Evolutionary conservation across 2,329 filamentous ascomycete genomes (phyloP), one percentile per base, ranked within the genome.

Genomic region (Aspergillus cejpii): DNA sequence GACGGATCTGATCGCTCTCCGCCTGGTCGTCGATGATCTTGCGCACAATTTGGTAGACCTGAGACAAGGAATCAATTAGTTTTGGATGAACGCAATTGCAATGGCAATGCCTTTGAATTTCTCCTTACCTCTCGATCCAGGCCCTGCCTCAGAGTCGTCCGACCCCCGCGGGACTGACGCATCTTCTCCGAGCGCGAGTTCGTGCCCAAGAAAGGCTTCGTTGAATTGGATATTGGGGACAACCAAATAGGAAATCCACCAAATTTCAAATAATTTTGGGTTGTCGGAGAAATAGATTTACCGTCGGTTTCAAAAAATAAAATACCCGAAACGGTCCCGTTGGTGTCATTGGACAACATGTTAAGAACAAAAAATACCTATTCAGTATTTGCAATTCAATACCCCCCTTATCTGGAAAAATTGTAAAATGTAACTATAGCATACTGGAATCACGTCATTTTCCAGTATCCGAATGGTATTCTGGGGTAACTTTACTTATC

Each of bases 11-110:
- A 14, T 64, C 65, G 44, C 72, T 72, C 38, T 74, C 74, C n/a
- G 68, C 66, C 52, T 76, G 77, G 41, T 83, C 79, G 48, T 87
- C 84, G 43, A 87, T 77, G 42, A 91, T 74, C 64, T 88, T 92
- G 52, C 80, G 79, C 28, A 94, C 78, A 28, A 92, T 78, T 60
- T 87, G 84, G 62, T 91, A 89, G 50, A 95, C 77, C 74, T 78
- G 49, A 38, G 43, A 40, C 11, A 31, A 34, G 36, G 43, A 23
- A 37, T 38, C n/a, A 28, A 39, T 41, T 58, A 38, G 53, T 7
- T 23, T 38, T 29, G 24, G 26, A 21, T 34, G 21, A 36, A 42
- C n/a, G n/a, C 14, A 14, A 36, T 19, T 15, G 6, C 19, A 37
- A 28, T 29, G 19, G 23, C 37, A 15, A 19, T 20, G 3, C 17